These are phyloP conservation scores for Lipomyces spencermartinsiae DNA, from an alignment of 805 yeast species.

Conservation along the genomic window DNA sequence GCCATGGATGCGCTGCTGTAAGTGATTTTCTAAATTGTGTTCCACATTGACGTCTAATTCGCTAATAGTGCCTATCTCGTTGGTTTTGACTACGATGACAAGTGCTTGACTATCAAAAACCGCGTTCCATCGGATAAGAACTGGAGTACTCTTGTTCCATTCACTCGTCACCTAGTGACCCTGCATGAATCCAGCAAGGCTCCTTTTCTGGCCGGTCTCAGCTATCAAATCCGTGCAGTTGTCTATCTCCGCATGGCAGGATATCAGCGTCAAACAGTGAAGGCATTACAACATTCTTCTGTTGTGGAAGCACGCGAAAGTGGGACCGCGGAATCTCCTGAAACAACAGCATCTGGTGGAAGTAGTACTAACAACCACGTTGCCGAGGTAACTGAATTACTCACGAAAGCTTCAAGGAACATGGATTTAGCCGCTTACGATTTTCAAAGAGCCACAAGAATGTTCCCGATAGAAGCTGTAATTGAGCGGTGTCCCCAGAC, in stretches of 20 bases:
- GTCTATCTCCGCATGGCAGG: constrained; percentile 37
- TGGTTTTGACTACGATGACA: constrained; percentile 41
- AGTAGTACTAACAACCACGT: background rate
- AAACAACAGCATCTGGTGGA: constrained; percentile 6
- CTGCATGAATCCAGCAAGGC: constrained; percentile 33
- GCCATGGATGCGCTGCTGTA: constrained; percentile 50
- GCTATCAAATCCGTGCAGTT: constrained; percentile 39
- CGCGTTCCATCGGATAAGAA: constrained; percentile 36
- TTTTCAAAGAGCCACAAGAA: constrained; percentile 32
- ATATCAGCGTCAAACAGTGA: constrained; percentile 23
- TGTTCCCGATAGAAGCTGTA: constrained; percentile 26
- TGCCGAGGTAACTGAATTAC: constrained; percentile 13
- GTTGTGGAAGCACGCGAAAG: background rate
- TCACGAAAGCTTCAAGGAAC: constrained; percentile 17
- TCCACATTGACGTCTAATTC: background rate
- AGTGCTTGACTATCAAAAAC: constrained; percentile 19
- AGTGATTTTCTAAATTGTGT: background rate
- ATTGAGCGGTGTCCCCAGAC: constrained; percentile 33
- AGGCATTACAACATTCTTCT: constrained; percentile 14
- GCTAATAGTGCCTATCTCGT: constrained; percentile 35
- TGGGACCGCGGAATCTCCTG: constrained; percentile 19
- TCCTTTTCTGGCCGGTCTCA: constrained; percentile 33
- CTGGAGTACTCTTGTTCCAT: constrained; percentile 39
- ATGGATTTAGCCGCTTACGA: constrained; percentile 34
- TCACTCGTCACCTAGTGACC: constrained; percentile 31